These are phyloP conservation scores for Fusarium compactum DNA, from an alignment of 2,329 filamentous ascomycete genomes.

Conservation along the genomic window DNA sequence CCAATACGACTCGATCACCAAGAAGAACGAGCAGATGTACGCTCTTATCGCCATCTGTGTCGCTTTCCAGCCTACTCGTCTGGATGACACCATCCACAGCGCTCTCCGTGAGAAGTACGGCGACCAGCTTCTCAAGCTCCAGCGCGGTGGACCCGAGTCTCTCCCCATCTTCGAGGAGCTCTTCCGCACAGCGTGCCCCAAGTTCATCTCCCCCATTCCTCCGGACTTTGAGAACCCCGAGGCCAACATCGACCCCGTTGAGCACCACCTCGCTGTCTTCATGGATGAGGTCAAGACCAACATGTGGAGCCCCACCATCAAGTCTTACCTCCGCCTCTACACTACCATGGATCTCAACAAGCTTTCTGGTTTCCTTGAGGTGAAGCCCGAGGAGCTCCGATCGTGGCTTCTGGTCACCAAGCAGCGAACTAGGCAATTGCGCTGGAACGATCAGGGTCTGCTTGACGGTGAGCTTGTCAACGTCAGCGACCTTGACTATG, in stretches of 20 bases:
- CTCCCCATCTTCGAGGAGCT: constrained; percentile 98
- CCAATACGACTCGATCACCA: constrained; percentile 97
- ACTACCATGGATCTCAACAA: constrained; percentile 99
- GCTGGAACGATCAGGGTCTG: constrained; percentile 89
- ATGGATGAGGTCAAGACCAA: constrained; percentile 99
- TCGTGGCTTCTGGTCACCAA: constrained; percentile 97
- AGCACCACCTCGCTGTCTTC: constrained; percentile 97
- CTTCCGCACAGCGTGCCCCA: constrained; percentile 97
- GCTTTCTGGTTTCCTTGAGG: constrained; percentile 95
- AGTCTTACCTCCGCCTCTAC: constrained; percentile 98
- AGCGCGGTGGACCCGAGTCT: constrained; percentile 94
- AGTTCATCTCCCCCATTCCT: constrained; percentile 97
- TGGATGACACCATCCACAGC: constrained; percentile 99
- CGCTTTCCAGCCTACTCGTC: constrained; percentile 94
- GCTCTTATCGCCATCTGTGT: constrained; percentile 98
- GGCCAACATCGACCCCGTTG: constrained; percentile 94
- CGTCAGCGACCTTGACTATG: constrained; percentile 96
- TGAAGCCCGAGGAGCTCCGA: constrained; percentile 94
- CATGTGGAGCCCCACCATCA: constrained; percentile 97
- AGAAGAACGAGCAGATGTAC: constrained; percentile 99
- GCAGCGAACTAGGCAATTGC: constrained; percentile 95
- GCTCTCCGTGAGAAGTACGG: constrained; percentile 99
- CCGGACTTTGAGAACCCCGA: constrained; percentile 98
- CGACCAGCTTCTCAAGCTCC: constrained; percentile 95
- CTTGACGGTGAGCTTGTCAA: constrained; percentile 94